Base-by-base conservation (phyloP, 2,329 filamentous ascomycete species). In the Thielaviopsis euricoi region DNA sequence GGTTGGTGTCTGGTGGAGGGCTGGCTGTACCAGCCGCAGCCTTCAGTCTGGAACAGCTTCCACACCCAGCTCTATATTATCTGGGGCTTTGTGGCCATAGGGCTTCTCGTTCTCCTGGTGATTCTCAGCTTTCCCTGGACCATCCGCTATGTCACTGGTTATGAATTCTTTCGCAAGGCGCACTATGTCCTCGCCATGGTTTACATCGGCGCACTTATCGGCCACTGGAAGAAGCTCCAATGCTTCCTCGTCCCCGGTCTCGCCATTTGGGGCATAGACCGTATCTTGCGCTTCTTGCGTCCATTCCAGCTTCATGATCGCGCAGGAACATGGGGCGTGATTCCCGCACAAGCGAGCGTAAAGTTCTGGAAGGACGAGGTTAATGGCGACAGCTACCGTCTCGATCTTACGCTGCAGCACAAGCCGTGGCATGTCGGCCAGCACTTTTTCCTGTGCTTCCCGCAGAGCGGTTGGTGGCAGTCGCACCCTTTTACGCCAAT, bases 151-250 rank as follows among this genome's bases (percentile, higher is more conserved):
- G 68, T 76, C 53, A 87, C 83, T 0, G 86, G 86, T 2, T 88
- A 90, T 67, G 86, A 89, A 64, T 82, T 85, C 69, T 89, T 89
- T 73, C 77, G 85, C 61, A 88, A 87, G 66, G 71, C 78, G 0
- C 86, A 89, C 66, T 87, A 87, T 63, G 72, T 88, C 13, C 72
- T 89, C 1, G 86, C 85, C 12, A 80, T 85, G 71, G 67, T 89
- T 4, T 90, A 87, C 67, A 78, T 89, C 13, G 86, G 83, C 4
- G 85, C 84, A 2, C 85, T 84, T 68, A 88, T 84, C 78, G 85
- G 77, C 1, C 86, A 90, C 66, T 90, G 86, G 86, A 67, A 74
- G 55, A 72, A 81, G 55, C 72, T 89, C 3, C 74, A 77, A 52
- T 86, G 82, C 66, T 89, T 85, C 71, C 75, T 89, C 66, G 74